Evolutionary conservation across 768 basidiomycete species (phyloP).

Genomic region (Tylopilus cervinicoccineus): DNA sequence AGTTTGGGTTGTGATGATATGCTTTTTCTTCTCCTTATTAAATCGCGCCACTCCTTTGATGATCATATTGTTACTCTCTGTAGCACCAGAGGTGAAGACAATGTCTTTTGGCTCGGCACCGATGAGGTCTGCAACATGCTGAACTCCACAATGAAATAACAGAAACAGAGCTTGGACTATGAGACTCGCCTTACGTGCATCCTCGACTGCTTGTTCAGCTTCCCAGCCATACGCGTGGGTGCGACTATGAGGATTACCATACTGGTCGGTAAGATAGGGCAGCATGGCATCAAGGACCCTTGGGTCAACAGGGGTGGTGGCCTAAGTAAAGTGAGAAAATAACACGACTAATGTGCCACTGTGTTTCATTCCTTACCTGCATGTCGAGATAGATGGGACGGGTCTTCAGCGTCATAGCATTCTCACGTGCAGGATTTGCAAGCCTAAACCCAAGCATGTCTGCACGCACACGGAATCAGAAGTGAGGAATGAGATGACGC

Average conservation of each 20-base stretch:
- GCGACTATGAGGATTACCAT: slow-evolving; percentile 96
- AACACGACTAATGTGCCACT: background rate
- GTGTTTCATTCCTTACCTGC: slow-evolving; percentile 57
- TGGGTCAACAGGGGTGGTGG: slow-evolving; percentile 96
- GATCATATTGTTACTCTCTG: slow-evolving; percentile 96
- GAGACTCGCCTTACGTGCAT: slow-evolving; percentile 69
- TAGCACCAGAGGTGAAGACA: slow-evolving; percentile 96
- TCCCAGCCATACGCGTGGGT: slow-evolving; percentile 99
- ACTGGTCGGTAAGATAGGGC: slow-evolving; percentile 91
- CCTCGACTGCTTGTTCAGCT: slow-evolving; percentile 91
- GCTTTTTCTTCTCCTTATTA: slow-evolving; percentile 88
- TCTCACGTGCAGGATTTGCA: slow-evolving; percentile 57
- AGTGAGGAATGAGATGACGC: background rate
- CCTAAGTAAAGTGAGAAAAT: slow-evolving; percentile 43
- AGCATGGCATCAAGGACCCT: slow-evolving; percentile 96
- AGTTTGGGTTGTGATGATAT: slow-evolving; percentile 93
- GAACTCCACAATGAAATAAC: slow-evolving; percentile 3
- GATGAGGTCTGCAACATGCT: slow-evolving; percentile 90
- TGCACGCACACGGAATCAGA: slow-evolving; percentile 29
- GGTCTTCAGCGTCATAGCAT: slow-evolving; percentile 51
- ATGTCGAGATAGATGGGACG: slow-evolving; percentile 97
- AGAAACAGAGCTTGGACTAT: slow-evolving; percentile 6
- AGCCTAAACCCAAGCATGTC: slow-evolving; percentile 91
- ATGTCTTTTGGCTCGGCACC: slow-evolving; percentile 95
- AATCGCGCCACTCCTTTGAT: slow-evolving; percentile 97